Evolutionary conservation across 768 basidiomycete genomes (phyloP).

Genomic region (Hygrophorus russula): DNA sequence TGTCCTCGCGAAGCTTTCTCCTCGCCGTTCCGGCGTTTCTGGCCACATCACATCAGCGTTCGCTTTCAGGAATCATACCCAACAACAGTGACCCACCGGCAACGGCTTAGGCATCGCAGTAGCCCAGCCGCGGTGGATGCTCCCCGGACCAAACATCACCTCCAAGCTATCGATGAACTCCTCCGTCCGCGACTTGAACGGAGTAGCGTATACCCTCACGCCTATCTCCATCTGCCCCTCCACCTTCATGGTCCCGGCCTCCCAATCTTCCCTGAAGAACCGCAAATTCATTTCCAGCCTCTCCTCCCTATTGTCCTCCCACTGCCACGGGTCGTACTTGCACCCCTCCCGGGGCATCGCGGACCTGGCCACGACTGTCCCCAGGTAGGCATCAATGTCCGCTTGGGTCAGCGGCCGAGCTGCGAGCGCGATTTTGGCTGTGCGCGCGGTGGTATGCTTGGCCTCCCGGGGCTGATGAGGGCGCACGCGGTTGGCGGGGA

Average conservation of each 20-base stretch:
- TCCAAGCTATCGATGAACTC: slow-evolving; percentile 1
- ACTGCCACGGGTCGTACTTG: background rate
- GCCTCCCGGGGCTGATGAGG: background rate
- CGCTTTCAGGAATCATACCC: too few species aligned
- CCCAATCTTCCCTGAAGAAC: background rate
- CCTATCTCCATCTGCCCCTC: background rate
- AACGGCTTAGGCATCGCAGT: slow-evolving; percentile 5
- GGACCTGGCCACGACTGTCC: background rate
- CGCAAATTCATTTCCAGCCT: background rate
- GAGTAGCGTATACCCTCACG: background rate
- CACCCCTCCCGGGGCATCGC: background rate
- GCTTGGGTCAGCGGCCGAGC: background rate
- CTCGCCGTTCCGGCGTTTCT: background rate
- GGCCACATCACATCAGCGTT: background rate
- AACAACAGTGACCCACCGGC: background rate
- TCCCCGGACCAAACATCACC: slow-evolving; percentile 7
- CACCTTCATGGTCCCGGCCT: background rate
- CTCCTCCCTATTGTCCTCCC: background rate
- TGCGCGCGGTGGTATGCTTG: background rate
- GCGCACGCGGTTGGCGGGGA: too few species aligned
- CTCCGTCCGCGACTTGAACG: background rate
- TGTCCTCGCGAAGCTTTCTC: background rate
- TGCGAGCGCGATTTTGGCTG: too few species aligned
- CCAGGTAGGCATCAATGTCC: background rate
- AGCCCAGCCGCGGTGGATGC: slow-evolving; percentile 3